Base-by-base conservation (phyloP, 352 stramenopile genomes). In the Thraustochytrium sp. region DNA sequence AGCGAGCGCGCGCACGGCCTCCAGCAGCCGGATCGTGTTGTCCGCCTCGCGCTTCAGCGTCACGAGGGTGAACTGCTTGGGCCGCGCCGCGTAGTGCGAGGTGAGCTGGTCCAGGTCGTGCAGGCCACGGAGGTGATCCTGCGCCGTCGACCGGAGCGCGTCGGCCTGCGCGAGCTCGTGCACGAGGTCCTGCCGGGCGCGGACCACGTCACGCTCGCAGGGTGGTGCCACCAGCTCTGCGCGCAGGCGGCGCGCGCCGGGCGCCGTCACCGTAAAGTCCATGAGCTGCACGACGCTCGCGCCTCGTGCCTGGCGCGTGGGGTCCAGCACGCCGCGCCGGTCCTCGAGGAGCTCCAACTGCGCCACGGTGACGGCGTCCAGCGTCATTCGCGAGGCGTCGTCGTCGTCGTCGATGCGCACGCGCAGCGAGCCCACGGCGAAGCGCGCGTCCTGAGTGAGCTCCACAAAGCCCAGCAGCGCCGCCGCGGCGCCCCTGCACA, bases 61-160 rank as follows among this genome's bases (percentile, higher is more conserved):
- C 3, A 68, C 5, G 0, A 84, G 18, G 23, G 76, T 83, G 76
- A 83, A 84, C 23, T 75, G n/a, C 34, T 82, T 84, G 21, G 76
- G 76, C 0, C 49, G 49, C 1, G 46, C 61, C 3, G 76, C 38
- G 40, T 83, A 84, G 37, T 83, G 65, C 61, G 61, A 65, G 1
- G 76, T 84, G 5, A 84, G 63, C 31, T 59, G 44, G 34, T 84
- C 76, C n/a, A 84, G 13, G 51, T 84, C 76, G 48, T 84, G 76
- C 13, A 84, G 38, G 13, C 31, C 9, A 13, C 21, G 11, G 29
- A 84, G 76, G n/a, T 61, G 40, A 11, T 84, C 13, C 3, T 11
- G 23, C 23, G 85, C 1, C 13, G 75, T 26, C 8, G 85, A 68
- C 16, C 26, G 29, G 2, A 83, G 26, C 23, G 40, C 5, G 5